Conservation (phyloP, 345 rosid species). For the Turnera subulata region DNA sequence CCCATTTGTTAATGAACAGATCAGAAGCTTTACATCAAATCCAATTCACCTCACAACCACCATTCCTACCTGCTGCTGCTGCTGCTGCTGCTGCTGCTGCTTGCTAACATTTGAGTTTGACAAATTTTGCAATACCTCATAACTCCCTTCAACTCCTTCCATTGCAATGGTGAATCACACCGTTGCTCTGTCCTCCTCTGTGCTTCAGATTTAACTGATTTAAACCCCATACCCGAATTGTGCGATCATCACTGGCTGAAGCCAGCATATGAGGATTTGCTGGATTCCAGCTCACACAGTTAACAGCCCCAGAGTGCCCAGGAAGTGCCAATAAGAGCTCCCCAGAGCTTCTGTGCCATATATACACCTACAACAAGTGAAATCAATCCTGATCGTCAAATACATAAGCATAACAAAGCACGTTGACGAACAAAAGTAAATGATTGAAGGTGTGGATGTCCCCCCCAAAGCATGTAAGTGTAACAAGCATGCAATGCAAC, state of each 20-base stretch:
- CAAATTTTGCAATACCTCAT: neutral
- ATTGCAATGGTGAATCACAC: slow-evolving; percentile 19
- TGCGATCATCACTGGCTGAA: slow-evolving; percentile 49
- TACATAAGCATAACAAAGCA: too few relatives aligned
- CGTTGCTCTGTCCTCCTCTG: slow-evolving; percentile 23
- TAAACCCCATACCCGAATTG: slow-evolving; percentile 62
- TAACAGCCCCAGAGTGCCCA: slow-evolving; percentile 66
- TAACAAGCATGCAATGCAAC: too few relatives aligned
- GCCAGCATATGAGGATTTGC: slow-evolving; percentile 42
- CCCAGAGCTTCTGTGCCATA: slow-evolving; percentile 53
- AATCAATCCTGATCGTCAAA: too few relatives aligned
- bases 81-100: too few relatives aligned
- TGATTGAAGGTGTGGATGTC: too few relatives aligned
- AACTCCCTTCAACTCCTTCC: slow-evolving; percentile 25
- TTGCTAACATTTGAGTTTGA: neutral
- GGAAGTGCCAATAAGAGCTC: slow-evolving; percentile 47
- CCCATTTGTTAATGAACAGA: too few relatives aligned
- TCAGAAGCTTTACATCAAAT: too few relatives aligned
- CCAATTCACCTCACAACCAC: too few relatives aligned
- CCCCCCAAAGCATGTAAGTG: too few relatives aligned
- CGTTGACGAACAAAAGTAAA: too few relatives aligned
- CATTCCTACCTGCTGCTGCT: too few relatives aligned
- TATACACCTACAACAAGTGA: slow-evolving; percentile 42
- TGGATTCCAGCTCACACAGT: slow-evolving; percentile 50
- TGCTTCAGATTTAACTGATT: slow-evolving; percentile 30